Base-by-base conservation (phyloP, 2,329 filamentous ascomycete species). In the Cladosporium sp. region DNA sequence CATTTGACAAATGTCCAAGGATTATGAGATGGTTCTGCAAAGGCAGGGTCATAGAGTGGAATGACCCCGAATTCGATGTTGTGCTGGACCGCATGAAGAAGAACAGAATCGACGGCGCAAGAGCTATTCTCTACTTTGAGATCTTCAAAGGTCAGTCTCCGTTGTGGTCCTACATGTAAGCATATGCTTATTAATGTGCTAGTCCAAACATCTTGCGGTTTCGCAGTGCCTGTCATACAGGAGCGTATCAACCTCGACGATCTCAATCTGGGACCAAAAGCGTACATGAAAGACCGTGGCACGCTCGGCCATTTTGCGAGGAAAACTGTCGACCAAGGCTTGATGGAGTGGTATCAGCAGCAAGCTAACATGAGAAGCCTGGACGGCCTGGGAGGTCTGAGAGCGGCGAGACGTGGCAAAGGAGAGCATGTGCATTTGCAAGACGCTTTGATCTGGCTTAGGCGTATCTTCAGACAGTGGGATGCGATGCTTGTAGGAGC, bases 171-270 rank as follows among this genome's bases (percentile, higher is more conserved):
- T 14, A 10, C 26, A 29, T 5, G 14, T 33, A 11, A 23, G 6
- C 4, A 12, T 10, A 21, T 11, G n/a, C 18, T 31, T 33, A 33
- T 21, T 14, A 7, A 16, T 11, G 7, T 52, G 23, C 21, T 79
- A 76, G 82, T 87, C 3, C 87, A 90, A 80, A 89, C 86, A 11
- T 86, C 84, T 60, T 91, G 88, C 72, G 88, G 89, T 7, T 91
- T 83, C 70, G 86, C 84, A 28, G 87, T 91, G 8, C 88, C 88
- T 1, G 78, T 82, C 33, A 76, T 88, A 10, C 67, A 78, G 8
- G 80, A 83, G 65, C 72, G 72, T 8, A 68, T 72, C 11, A 66
- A 68, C 33, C 64, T 59, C 7, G 65, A 73, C 56, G 71, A 69
- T 12, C 58, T 49, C 26, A 49, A 61, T n/a, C 16, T 49, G 37